Percentiles rank a stretch among this genome's conserved stretches.
These are phyloP conservation scores for Exsudoporus frostii DNA, from an alignment of 768 basidiomycete species.

Conservation along the genomic window DNA sequence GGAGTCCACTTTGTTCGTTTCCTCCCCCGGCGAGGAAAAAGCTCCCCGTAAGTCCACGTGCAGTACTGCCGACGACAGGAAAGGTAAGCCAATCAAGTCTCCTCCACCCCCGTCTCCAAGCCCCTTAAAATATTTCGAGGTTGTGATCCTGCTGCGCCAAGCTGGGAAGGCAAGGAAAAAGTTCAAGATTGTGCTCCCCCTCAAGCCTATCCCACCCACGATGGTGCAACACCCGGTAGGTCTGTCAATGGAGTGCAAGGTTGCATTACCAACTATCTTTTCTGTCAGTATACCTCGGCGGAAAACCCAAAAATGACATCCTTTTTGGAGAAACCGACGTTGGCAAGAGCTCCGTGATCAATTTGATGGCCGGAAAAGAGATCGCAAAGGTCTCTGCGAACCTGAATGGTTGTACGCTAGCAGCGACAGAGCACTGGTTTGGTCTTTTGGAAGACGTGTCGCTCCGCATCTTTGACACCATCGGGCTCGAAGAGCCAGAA, in stretches of 20 bases:
- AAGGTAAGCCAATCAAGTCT: not conserved
- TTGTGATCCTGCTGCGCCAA: not conserved
- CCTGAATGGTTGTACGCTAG: not conserved
- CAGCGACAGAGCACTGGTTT: not conserved
- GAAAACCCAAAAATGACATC: not conserved
- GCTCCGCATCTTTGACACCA: conserved; percentile 4
- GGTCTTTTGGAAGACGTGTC: not conserved
- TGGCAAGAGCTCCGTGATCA: conserved; percentile 11
- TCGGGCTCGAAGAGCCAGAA: conserved; percentile 12
- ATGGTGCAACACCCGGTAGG: not conserved
- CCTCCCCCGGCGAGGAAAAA: no score
- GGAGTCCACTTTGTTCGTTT: no score
- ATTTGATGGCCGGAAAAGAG: not conserved
- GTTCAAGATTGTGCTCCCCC: not conserved
- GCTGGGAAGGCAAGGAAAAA: no score
- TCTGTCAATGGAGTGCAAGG: not conserved
- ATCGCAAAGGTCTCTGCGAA: not conserved
- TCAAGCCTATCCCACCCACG: not conserved
- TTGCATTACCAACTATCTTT: not conserved
- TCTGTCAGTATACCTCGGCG: not conserved
- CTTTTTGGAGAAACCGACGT: conserved; percentile 9
- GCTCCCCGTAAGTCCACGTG: no score
- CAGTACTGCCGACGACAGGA: no score
- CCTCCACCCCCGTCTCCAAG: not conserved
- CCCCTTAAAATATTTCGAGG: not conserved